Base-by-base conservation (phyloP, 805 yeast species). In the Barnettozyma wickerhamii region DNA sequence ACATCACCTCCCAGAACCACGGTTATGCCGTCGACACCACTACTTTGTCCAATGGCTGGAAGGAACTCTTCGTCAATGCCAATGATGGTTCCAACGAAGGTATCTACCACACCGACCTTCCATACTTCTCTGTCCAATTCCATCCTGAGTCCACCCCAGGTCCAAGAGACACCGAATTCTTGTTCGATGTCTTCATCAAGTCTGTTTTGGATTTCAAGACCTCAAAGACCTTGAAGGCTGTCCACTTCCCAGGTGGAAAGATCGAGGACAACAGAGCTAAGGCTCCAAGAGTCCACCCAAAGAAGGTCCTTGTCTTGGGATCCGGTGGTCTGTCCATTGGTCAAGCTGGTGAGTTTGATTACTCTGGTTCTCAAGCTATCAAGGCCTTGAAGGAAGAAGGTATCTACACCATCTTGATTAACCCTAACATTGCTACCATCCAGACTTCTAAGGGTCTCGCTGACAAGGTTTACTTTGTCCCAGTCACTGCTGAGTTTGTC, bases 81-180 rank as follows among this genome's bases (percentile, higher is more conserved):
- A 93, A 93, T 62, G 99, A 93, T 68, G 91, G 90, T 41, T 89
- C 98, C 29, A 93, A 93, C 66, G 99, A 93, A 74, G 99, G 99
- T 81, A 88, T 93, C 49, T 91, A 88, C 72, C 87, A 91, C 68
- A 75, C 82, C 32, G 72, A 79, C 50, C 74, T 84, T 64, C 99
- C 99, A 30, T 84, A 74, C 63, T 93, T 93, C 75, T 93, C 99
- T 13, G 98, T 93, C 36, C 99, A 93, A 73, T 91, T 93, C 76
- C 99, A 93, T 64, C 99, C 99, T 19, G 99, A 93, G 73, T 87
- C 97, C 19, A 88, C 96, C 37, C 98, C 99, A 35, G 99, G 99
- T 64, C 99, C 99, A 63, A 81, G 96, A 64, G 99, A 93, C 64
- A 93, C 99, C 38, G 99, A 93, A 69, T 93, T 90, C 66, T 73